Evolutionary conservation across 257 asterid genomes (phyloP).

Genomic region (Buddleja alternifolia): DNA sequence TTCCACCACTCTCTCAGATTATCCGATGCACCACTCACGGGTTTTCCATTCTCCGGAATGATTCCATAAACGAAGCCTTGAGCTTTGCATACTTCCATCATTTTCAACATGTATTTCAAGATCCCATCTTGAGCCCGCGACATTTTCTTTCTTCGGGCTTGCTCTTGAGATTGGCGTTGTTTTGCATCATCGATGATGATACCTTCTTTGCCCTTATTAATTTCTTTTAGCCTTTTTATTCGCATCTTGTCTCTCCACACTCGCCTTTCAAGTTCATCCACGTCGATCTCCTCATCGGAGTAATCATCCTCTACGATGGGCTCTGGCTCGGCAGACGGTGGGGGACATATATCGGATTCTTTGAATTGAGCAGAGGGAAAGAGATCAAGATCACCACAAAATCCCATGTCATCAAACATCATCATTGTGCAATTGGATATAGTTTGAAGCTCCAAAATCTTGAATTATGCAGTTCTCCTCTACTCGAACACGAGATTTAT

Average conservation of each 20-base stretch:
- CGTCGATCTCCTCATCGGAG: conserved; percentile 77
- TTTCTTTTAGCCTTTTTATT: conserved; percentile 68
- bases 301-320: conserved; percentile 68
- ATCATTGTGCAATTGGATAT: conserved; percentile 47
- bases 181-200: conserved; percentile 47
- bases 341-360: conserved; percentile 44
- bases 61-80: conserved; percentile 94
- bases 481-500: background rate
- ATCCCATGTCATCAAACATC: conserved; percentile 82
- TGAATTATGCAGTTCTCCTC: conserved; percentile 1
- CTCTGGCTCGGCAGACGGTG: conserved; percentile 48
- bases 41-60: conserved; percentile 93
- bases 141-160: conserved; percentile 94
- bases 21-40: conserved; percentile 89
- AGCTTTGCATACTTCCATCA: conserved; percentile 97
- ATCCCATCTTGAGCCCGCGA: conserved; percentile 95
- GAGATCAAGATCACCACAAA: conserved; percentile 76
- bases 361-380: conserved; percentile 58
- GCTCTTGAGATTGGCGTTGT: conserved; percentile 90
- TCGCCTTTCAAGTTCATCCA: conserved; percentile 83
- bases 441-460: conserved; percentile 18
- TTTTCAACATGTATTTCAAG: conserved; percentile 85
- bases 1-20: conserved; percentile 96
- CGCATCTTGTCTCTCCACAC: conserved; percentile 88
- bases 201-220: conserved; percentile 60